Evolutionary conservation across 1,139 yeast species (phyloP), one percentile per base, ranked within the genome.

Genomic region (Diutina catenulata): DNA sequence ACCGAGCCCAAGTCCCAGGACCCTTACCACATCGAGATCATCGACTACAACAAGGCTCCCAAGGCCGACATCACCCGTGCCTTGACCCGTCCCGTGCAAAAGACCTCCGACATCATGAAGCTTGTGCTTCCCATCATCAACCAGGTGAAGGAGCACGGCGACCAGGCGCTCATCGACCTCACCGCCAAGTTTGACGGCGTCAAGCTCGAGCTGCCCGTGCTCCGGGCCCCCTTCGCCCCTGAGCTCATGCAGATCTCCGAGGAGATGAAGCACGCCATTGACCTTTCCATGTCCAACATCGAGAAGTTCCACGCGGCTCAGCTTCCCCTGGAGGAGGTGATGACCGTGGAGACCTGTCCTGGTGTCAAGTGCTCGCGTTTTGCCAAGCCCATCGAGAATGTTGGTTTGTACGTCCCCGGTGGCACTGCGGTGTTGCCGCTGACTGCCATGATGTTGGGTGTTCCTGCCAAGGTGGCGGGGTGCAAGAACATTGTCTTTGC

Each of bases 401-500:
- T 91, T 38, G 99, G 98, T 42, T 72, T 93, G 44, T 91, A 91
- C 55, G 86, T 91, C 42, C 98, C 99, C 38, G 99, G 99, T 49
- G 99, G 99, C 49, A 87, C 98, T 38, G 99, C 99, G 1, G 93
- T 93, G 23, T 70, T 91, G 46, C 99, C 99, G 28, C 88, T 97
- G 11, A 91, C 99, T 15, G 94, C 98, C 10, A 73, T 91, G 64
- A 91, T 91, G 96, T 72, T 91, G 51, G 97, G 98, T 51, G 96
- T 91, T 29, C 98, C 98, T n/a, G 98, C 98, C 14, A 76, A 80
- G 59, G 99, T 91, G 42, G 99, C 99, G 20, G 96, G 96, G 3
- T 91, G 98, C 66, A 75, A 80, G 49, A 88, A 87, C 54, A 88
- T 91, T 47, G 64, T 88, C n/a, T 60, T 91, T 56, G 98, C 99